phyloP scores from a whole-genome alignment of 2,329 filamentous ascomycete genomes.

The Cryphonectria parasitica region DNA sequence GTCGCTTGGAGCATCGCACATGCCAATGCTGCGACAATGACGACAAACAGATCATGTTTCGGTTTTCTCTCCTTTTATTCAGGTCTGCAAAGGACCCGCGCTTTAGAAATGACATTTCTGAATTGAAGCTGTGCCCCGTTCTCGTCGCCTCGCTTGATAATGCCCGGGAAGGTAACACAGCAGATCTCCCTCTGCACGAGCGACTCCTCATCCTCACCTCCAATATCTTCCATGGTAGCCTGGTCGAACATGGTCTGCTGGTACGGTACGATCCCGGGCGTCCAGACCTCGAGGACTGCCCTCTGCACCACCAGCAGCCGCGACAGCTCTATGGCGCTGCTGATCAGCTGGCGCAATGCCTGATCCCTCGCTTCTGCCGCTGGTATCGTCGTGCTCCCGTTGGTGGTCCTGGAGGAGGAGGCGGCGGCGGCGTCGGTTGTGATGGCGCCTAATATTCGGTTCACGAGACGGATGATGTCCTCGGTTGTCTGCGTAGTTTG shows the following conservation, averaged over 20 bases:
- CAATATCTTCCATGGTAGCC: constrained; percentile 67
- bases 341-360: constrained; percentile 56
- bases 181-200: constrained; percentile 57
- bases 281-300: constrained; percentile 58
- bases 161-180: constrained; percentile 67
- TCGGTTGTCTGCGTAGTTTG: constrained; percentile 50
- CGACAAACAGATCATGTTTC: constrained; percentile 14
- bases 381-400: constrained; percentile 31
- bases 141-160: constrained; percentile 68
- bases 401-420: constrained; percentile 22
- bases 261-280: constrained; percentile 58
- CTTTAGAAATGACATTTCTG: constrained; percentile 67
- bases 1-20: constrained; percentile 9
- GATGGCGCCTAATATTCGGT: constrained; percentile 54
- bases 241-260: constrained; percentile 60
- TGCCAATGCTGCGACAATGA: constrained; percentile 14
- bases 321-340: constrained; percentile 58
- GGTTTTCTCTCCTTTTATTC: constrained; percentile 42
- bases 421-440: constrained; percentile 42
- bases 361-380: constrained; percentile 52
- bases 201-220: constrained; percentile 63
- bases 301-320: constrained; percentile 62
- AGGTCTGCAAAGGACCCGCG: constrained; percentile 64
- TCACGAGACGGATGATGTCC: constrained; percentile 50
- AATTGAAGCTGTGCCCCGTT: constrained; percentile 64